Percentiles rank a stretch among this genome's conserved stretches.
Evolutionary conservation across 2,329 filamentous ascomycete species (phyloP).

Genomic region (Botryotinia globosa): DNA sequence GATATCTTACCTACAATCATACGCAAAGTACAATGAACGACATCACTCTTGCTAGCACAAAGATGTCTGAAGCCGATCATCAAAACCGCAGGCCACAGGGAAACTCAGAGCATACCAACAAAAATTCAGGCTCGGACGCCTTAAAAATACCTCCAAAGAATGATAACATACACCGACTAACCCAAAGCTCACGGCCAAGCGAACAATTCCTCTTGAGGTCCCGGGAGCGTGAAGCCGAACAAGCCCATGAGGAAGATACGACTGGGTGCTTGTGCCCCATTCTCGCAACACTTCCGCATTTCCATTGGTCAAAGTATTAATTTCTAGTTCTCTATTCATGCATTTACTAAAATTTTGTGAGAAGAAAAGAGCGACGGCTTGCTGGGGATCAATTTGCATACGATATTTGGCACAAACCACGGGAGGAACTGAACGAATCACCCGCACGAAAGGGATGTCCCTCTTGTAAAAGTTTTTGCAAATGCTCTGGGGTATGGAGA

Average conservation of each 20-base stretch:
- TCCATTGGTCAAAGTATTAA: constrained; percentile 9
- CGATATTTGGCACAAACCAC: constrained; percentile 7
- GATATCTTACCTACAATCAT: not conserved
- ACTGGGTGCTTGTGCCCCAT: not conserved
- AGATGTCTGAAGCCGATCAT: not conserved
- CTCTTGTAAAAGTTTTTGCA: not conserved
- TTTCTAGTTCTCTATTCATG: not conserved
- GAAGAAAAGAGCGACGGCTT: not conserved
- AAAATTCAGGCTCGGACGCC: not conserved
- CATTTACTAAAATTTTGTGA: constrained; percentile 1
- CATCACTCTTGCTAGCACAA: not conserved
- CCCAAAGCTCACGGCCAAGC: not conserved
- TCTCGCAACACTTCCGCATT: not conserved
- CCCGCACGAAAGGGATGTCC: not conserved
- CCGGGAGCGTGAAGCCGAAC: not conserved
- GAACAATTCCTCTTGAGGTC: not conserved
- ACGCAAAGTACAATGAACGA: not conserved
- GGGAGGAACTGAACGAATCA: constrained; percentile 15
- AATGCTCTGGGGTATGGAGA: not conserved
- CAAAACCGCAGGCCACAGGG: not conserved
- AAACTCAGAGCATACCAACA: not conserved
- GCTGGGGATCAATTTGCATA: constrained; percentile 15
- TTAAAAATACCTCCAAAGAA: not conserved
- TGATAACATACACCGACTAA: not conserved
- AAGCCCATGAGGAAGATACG: not conserved